phyloP scores from a whole-genome alignment of 1,284 basidiomycete genomes.

The Cryptococcus sp. region DNA sequence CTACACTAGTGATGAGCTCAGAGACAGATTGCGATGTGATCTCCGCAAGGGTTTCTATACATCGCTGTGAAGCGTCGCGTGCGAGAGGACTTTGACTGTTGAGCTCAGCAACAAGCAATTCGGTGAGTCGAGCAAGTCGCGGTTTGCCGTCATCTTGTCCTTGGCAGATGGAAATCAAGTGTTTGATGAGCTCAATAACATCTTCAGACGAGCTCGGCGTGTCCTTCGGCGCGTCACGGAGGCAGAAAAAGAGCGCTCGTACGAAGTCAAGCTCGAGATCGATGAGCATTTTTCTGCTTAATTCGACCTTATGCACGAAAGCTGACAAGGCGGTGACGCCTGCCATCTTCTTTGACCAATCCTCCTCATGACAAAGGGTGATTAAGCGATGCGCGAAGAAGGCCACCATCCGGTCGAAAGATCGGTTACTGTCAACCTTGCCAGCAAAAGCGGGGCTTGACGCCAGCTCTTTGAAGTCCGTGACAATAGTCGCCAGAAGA shows the following conservation, averaged over 20 bases:
- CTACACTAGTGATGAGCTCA: conserved; percentile 73
- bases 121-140: conserved; percentile 62
- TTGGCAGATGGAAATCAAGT: conserved; percentile 74
- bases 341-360: conserved; percentile 82
- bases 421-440: conserved; percentile 60
- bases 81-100: conserved; percentile 85
- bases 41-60: conserved; percentile 77
- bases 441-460: conserved; percentile 49
- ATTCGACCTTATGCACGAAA: conserved; percentile 68
- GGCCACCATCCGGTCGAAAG: conserved; percentile 61
- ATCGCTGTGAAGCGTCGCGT: conserved; percentile 78
- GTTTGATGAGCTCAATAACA: conserved; percentile 75
- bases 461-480: conserved; percentile 65
- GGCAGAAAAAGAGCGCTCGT: conserved; percentile 84
- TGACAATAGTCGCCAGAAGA: conserved; percentile 64
- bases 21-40: conserved; percentile 71
- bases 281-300: conserved; percentile 77
- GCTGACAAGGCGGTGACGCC: conserved; percentile 81
- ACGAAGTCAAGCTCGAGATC: conserved; percentile 90
- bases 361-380: conserved; percentile 82
- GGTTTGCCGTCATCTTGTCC: conserved; percentile 51
- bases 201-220: conserved; percentile 79
- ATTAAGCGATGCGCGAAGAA: conserved; percentile 78
- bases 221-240: conserved; percentile 94
- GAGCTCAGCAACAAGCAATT: conserved; percentile 87